A percentile compares a stretch with the other conserved stretches of the same genome.
Evolutionary conservation across 805 yeast species (phyloP).

Genomic region (Clavispora phyllophila): DNA sequence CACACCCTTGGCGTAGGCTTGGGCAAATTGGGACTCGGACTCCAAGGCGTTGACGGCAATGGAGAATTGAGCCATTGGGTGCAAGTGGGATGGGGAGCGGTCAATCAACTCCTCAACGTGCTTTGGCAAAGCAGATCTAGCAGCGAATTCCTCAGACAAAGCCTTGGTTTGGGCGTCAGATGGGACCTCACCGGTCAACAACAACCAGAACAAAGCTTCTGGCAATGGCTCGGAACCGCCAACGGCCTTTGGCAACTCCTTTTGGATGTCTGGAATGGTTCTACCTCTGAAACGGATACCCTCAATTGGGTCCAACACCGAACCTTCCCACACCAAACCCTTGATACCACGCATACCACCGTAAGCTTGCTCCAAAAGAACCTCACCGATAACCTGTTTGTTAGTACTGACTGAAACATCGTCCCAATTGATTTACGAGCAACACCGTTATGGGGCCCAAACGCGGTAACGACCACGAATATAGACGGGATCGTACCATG

Average conservation of each 20-base stretch:
- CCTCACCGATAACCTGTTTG: constrained; percentile 40
- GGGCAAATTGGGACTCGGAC: constrained; percentile 65
- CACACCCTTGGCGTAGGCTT: constrained; percentile 66
- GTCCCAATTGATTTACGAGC: neutral
- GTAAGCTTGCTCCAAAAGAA: constrained; percentile 28
- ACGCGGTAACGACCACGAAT: no score
- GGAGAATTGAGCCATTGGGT: constrained; percentile 81
- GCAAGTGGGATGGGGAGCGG: constrained; percentile 60
- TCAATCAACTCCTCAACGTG: constrained; percentile 58
- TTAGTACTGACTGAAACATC: constrained; percentile 4
- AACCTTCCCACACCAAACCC: constrained; percentile 76
- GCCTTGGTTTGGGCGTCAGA: constrained; percentile 51
- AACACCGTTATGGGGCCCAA: no score
- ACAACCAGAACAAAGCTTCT: constrained; percentile 73
- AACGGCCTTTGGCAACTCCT: constrained; percentile 54
- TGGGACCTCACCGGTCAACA: constrained; percentile 72
- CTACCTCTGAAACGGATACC: constrained; percentile 78
- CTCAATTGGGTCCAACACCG: constrained; percentile 67
- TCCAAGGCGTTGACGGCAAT: constrained; percentile 72
- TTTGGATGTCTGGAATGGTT: constrained; percentile 69
- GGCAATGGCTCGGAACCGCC: constrained; percentile 64
- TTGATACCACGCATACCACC: constrained; percentile 83
- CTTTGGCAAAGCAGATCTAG: constrained; percentile 59
- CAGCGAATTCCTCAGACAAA: constrained; percentile 58
- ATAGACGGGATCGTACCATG: no score